Evolutionary conservation across 352 stramenopile species (phyloP).

Genomic region (Elongisporangium anandrum): DNA sequence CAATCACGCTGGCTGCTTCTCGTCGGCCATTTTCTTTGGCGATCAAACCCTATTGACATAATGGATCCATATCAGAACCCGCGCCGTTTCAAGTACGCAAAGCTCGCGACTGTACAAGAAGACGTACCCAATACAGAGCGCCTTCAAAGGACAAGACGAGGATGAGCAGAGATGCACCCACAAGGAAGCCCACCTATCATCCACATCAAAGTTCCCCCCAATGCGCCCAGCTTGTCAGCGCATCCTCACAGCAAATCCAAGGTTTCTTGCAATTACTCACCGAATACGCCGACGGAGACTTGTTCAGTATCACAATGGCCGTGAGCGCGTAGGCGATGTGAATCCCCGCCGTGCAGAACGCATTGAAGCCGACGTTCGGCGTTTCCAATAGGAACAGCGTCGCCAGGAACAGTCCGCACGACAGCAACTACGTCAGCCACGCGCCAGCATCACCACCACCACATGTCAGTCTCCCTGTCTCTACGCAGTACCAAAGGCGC

Average conservation of each 20-base stretch:
- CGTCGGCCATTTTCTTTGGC: constrained; percentile 23
- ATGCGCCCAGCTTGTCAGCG: background rate
- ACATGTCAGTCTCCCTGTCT: background rate
- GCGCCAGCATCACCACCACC: background rate
- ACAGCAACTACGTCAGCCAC: constrained; percentile 64
- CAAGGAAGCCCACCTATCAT: constrained; percentile 72
- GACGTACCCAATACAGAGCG: constrained; percentile 61
- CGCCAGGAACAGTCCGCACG: constrained; percentile 48
- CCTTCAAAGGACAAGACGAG: constrained; percentile 65
- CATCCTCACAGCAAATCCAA: constrained; percentile 3
- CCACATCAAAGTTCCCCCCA: background rate
- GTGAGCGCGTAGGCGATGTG: constrained; percentile 73
- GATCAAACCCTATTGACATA: constrained; percentile 26
- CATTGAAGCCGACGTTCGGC: constrained; percentile 63
- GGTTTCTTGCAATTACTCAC: constrained; percentile 22
- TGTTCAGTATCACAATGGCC: constrained; percentile 75
- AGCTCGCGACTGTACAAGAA: background rate
- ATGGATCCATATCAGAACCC: background rate
- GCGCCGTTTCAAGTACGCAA: background rate
- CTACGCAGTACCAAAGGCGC: constrained; percentile 35
- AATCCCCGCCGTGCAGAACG: constrained; percentile 49
- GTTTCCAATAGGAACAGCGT: constrained; percentile 75
- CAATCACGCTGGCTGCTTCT: constrained; percentile 34
- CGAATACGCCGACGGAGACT: constrained; percentile 73
- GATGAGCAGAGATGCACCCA: constrained; percentile 62